Evolutionary conservation across 2,329 filamentous ascomycete species (phyloP), one percentile per base, ranked within the genome.

Genomic region (Cytospora piceae): DNA sequence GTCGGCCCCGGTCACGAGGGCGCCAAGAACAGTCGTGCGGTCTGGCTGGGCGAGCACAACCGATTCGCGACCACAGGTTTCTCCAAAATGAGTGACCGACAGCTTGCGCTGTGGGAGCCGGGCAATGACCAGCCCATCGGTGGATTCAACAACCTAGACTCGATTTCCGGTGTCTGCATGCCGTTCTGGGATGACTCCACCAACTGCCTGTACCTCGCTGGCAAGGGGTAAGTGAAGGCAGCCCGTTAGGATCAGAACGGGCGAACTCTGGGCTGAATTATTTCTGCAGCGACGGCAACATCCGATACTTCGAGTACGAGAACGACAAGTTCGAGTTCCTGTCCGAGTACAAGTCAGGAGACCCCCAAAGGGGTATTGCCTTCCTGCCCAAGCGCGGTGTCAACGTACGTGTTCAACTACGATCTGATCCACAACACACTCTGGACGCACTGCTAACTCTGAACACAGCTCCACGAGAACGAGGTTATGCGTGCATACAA

Each of bases 321-420:
- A 96, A 98, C 80, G 94, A 98, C 84, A 97, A 97, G 79, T 97
- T 99, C 76, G 94, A 99, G 79, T 97, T 92, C 79, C 82, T 99
- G 63, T 96, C 93, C 69, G 94, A 98, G 77, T 95, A 98, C 85
- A 97, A 97, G 80, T 98, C 95, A n/a, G 82, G 84, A 49, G 95
- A 99, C 70, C 94, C 95, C 37, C 95, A 99, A 81, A 88, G 95
- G 75, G 95, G 95, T 72, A 85, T 99, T 72, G 95, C 93, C 39
- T 98, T 99, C 78, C 80, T 98, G 75, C 95, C 95, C 61, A 94
- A 96, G 80, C 92, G 95, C 69, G 95, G 94, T 69, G 91, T 99
- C 73, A 97, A 97, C 76, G 90, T 91, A 75, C 75, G 85, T 77
- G 52, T 12, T 31, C 32, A 34, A 31, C 15, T 9, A 37, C 20